Evolutionary conservation across 805 yeast genomes (phyloP).

Genomic region (Scheffersomyces amazonensis): DNA sequence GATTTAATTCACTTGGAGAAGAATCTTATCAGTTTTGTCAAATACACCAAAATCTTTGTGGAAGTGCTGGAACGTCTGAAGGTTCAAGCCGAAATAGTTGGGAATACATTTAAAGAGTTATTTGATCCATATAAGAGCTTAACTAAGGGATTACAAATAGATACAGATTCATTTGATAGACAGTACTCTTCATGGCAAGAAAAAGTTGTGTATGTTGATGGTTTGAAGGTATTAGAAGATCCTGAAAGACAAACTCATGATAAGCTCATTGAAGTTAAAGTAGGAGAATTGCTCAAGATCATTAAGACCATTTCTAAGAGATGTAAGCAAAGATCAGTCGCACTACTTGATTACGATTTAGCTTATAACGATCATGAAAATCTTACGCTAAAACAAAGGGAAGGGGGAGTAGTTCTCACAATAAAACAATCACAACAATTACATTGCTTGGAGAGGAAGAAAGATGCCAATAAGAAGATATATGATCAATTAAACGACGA

Average conservation of each 20-base stretch:
- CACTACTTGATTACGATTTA: conserved; percentile 37
- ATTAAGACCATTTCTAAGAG: conserved; percentile 22
- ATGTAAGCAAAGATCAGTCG: conserved; percentile 26
- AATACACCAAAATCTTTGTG: conserved; percentile 9
- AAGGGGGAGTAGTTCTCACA: conserved; percentile 23
- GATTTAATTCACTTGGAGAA: conserved; percentile 14
- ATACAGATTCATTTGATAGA: conserved; percentile 6
- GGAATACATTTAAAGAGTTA: conserved; percentile 6
- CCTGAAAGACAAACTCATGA: conserved; percentile 10
- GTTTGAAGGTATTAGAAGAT: conserved; percentile 10
- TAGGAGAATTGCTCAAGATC: conserved; percentile 11
- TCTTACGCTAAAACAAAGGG: conserved; percentile 31
- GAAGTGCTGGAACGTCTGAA: background rate
- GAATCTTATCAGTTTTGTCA: conserved; percentile 12
- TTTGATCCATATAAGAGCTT: conserved; percentile 7
- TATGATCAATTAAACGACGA: conserved; percentile 35
- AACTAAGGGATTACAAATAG: background rate
- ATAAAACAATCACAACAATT: conserved; percentile 26
- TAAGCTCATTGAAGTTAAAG: conserved; percentile 9
- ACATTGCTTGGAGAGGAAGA: conserved; percentile 21
- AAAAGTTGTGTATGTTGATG: conserved; percentile 14
- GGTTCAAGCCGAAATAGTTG: conserved; percentile 1
- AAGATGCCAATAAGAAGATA: conserved; percentile 15
- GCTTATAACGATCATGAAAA: conserved; percentile 24
- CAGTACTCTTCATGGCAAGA: conserved; percentile 18